phyloP scores from a whole-genome alignment of 2,329 filamentous ascomycete species.

The Trichothecium roseum region DNA sequence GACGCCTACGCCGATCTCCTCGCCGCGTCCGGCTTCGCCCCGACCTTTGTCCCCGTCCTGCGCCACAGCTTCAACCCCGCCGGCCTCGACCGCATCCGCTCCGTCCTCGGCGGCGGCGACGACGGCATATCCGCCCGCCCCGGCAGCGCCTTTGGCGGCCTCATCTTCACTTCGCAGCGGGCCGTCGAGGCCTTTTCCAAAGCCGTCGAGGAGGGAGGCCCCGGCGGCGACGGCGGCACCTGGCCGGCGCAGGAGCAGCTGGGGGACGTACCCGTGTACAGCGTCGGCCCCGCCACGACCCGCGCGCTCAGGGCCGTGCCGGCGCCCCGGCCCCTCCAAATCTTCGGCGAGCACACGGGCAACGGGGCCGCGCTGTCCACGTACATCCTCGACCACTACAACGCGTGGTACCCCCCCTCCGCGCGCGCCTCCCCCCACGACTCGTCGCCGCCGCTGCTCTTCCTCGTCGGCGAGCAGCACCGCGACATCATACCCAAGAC shows the following conservation, averaged over 20 bases:
- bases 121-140: slow-evolving; percentile 26
- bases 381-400: slow-evolving; percentile 74
- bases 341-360: slow-evolving; percentile 74
- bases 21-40: slow-evolving; percentile 39
- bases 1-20: slow-evolving; percentile 68
- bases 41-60: slow-evolving; percentile 66
- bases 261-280: slow-evolving; percentile 55
- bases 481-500: slow-evolving; percentile 83
- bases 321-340: slow-evolving; percentile 37
- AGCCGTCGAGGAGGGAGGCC: slow-evolving; percentile 42
- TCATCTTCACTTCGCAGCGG: slow-evolving; percentile 76
- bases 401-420: slow-evolving; percentile 31
- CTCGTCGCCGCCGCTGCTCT: slow-evolving; percentile 58
- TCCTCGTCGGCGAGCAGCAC: slow-evolving; percentile 82
- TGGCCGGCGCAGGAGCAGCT: slow-evolving; percentile 43
- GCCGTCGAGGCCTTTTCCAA: slow-evolving; percentile 69
- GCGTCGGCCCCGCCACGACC: slow-evolving; percentile 72
- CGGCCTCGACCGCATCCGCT: slow-evolving; percentile 42
- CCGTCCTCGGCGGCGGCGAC: slow-evolving; percentile 29
- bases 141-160: slow-evolving; percentile 52
- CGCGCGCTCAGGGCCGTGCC: slow-evolving; percentile 54
- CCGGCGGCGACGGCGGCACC: slow-evolving; percentile 6
- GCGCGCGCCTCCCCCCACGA: slow-evolving; percentile 10
- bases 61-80: slow-evolving; percentile 57
- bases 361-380: slow-evolving; percentile 71